Base-by-base conservation (phyloP, 768 basidiomycete species). In the Tulasnella sp. region DNA sequence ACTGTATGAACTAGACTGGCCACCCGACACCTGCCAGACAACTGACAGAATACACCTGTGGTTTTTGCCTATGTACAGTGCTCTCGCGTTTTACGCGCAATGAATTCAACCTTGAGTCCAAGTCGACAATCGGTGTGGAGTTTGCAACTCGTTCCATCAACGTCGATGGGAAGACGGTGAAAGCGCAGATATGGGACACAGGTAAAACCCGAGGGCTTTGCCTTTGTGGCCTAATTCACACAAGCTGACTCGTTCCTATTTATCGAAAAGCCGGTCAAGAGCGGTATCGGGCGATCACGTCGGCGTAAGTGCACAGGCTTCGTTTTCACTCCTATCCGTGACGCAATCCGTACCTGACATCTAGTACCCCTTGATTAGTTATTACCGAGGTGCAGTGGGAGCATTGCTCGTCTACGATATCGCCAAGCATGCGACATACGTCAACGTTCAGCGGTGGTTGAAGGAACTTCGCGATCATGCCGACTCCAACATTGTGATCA, bases 71-170 rank as follows among this genome's bases (percentile, higher is more conserved):
- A 4, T 15, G 44, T 41, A 31, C 70, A 99, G 96, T 99, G 73
- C 92, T 99, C 71, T 94, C 92, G 74, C 92, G 96, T 69, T 99
- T 99, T 82, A 99, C 96, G 65, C 85, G 93, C 66, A 97, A 97
- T 70, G 93, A 98, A 74, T 99, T 99, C 83, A 96, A 93, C 77
- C 80, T 94, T 65, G 96, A 98, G 70, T 92, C 92, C 45, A 97
- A 98, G 77, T 98, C 94, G 62, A 99, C 96, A 22, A 98, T 99
- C 71, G 94, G 96, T 55, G 94, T 99, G 66, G 94, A 98, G 73
- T 99, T 99, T 67, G 96, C 94, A 2, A 97, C 94, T 43, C 82
- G 96, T 68, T 88, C 90, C 17, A 90, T 92, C 71, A 87, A 79
- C 65, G 89, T 98, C n/a, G 94, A 98, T 69, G 82, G 83, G 42